Evolutionary conservation across 768 basidiomycete species (phyloP).

Genomic region (Pholiota conissans): DNA sequence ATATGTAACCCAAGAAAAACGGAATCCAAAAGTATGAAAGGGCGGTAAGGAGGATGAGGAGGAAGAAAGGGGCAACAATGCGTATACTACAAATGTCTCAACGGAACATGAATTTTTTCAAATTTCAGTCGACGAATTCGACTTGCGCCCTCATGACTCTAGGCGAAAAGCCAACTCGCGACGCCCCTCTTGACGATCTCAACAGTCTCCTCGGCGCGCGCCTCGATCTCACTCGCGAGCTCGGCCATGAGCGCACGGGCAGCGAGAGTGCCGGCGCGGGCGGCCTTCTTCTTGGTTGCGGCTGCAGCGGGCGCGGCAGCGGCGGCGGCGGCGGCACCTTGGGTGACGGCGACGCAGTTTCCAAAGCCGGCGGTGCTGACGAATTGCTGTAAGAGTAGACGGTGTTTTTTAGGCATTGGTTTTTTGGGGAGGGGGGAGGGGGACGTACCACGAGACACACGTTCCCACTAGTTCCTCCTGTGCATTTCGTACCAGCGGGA

Average conservation of each 20-base stretch:
- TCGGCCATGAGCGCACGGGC: constrained; percentile 34
- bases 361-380: constrained; percentile 51
- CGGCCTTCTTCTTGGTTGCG: not conserved
- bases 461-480: constrained; percentile 44
- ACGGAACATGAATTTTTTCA: too few species aligned
- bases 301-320: constrained; percentile 18
- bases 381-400: constrained; percentile 33
- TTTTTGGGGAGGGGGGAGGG: too few species aligned
- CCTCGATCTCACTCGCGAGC: constrained; percentile 14
- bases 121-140: too few species aligned
- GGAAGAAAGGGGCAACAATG: not conserved
- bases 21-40: not conserved
- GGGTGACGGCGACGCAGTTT: constrained; percentile 52
- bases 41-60: not conserved
- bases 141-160: constrained; percentile 1
- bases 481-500: constrained; percentile 49
- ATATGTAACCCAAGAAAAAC: constrained; percentile 16
- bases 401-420: not conserved
- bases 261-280: constrained; percentile 9
- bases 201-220: constrained; percentile 24
- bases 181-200: constrained; percentile 24
- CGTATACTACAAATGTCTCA: not conserved
- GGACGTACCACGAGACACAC: constrained; percentile 48
- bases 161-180: constrained; percentile 31
- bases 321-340: constrained; percentile 21